Evolutionary conservation across 2,329 filamentous ascomycete genomes (phyloP).

Genomic region (Emericellopsis atlantica): DNA sequence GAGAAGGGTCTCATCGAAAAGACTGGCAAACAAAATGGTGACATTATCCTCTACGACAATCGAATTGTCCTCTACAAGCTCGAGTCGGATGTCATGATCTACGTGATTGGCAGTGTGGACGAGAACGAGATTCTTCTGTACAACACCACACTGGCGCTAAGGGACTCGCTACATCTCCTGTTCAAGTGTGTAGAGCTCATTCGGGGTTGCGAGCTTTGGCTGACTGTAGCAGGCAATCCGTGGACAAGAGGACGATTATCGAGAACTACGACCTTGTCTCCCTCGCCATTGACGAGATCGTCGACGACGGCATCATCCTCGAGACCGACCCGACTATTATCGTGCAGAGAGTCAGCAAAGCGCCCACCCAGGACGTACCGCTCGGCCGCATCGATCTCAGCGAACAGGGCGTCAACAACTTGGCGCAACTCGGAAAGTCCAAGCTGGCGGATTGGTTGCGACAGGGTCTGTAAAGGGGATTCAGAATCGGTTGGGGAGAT

Average conservation of each 20-base stretch:
- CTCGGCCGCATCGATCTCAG: constrained; percentile 91
- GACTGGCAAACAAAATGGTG: constrained; percentile 87
- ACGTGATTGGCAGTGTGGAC: constrained; percentile 79
- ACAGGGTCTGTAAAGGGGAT: constrained; percentile 51
- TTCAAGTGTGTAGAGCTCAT: constrained; percentile 57
- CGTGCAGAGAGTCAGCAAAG: constrained; percentile 81
- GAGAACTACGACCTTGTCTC: constrained; percentile 98
- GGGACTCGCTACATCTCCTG: constrained; percentile 80
- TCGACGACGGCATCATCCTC: constrained; percentile 91
- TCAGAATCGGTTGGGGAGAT: not conserved
- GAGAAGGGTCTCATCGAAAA: constrained; percentile 94
- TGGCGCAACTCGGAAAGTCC: constrained; percentile 86
- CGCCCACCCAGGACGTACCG: constrained; percentile 81
- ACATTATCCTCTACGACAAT: constrained; percentile 97
- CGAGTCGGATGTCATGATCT: constrained; percentile 93
- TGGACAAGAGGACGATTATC: constrained; percentile 94
- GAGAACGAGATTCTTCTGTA: constrained; percentile 97
- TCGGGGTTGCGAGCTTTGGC: constrained; percentile 1
- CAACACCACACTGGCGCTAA: constrained; percentile 81
- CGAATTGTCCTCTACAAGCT: constrained; percentile 95
- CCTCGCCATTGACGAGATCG: constrained; percentile 87
- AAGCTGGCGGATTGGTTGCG: constrained; percentile 85
- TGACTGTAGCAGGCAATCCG: constrained; percentile 58
- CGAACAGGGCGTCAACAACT: constrained; percentile 88
- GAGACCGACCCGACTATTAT: constrained; percentile 96